Evolutionary conservation across 352 stramenopile species (phyloP).

Genomic region (Phytophthora litchii): DNA sequence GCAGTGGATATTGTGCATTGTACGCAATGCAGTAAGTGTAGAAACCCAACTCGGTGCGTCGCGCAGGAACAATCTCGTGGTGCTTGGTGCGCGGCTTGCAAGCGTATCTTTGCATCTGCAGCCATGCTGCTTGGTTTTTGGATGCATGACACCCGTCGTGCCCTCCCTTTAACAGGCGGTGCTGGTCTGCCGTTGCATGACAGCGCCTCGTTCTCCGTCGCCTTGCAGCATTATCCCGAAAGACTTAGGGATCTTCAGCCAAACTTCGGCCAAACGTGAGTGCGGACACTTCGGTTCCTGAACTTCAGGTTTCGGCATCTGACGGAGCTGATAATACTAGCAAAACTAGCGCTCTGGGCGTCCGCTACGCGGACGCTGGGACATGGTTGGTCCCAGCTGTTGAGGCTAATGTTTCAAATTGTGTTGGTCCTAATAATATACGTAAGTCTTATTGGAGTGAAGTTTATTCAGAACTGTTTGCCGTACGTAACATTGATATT

Average conservation of each 20-base stretch:
- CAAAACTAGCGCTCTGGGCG: too few relatives aligned
- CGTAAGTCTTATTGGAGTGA: too few relatives aligned
- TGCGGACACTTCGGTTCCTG: neutral
- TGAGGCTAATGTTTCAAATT: too few relatives aligned
- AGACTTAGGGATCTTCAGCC: neutral
- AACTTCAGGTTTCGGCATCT: neutral
- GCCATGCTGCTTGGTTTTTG: constrained; percentile 9
- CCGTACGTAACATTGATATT: too few relatives aligned
- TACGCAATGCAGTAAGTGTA: neutral
- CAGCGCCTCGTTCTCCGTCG: too few relatives aligned
- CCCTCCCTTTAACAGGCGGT: constrained; percentile 23
- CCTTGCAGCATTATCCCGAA: too few relatives aligned
- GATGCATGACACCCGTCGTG: constrained; percentile 4
- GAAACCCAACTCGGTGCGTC: constrained; percentile 4
- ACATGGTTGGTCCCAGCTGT: too few relatives aligned
- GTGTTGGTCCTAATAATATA: too few relatives aligned
- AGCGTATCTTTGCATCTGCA: constrained; percentile 25
- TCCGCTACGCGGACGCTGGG: too few relatives aligned
- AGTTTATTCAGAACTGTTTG: too few relatives aligned
- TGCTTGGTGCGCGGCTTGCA: constrained; percentile 15
- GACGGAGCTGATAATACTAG: constrained; percentile 10
- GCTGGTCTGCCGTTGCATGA: too few relatives aligned
- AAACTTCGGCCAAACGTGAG: neutral
- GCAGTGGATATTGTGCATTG: neutral
- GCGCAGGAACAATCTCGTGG: constrained; percentile 25